Base-by-base conservation (phyloP, 805 yeast species). In the Debaryomyces tyrocola region DNA sequence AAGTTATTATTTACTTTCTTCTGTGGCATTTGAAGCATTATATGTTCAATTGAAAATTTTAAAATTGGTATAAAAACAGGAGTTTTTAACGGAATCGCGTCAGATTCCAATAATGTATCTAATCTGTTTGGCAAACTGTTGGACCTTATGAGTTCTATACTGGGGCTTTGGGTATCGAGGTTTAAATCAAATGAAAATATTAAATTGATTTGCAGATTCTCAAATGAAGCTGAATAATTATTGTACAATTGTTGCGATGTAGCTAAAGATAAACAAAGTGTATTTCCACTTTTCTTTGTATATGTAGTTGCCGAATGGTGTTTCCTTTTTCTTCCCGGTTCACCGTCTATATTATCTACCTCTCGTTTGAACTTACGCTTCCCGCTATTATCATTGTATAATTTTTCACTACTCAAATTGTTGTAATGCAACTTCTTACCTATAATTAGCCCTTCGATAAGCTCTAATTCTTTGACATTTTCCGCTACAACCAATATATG, bases 401-500 rank as follows among this genome's bases (percentile, higher is more conserved):
- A 63, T 15, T 84, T 78, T 0, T 82, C 73, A 12, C 89, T 88
- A 20, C 90, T 80, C 54, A 84, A 78, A 53, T 96, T 78, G 49
- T 76, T 77, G 57, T 86, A 85, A 50, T 77, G 75, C 33, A 88
- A 64, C 33, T 71, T 70, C 56, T 87, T 82, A 2, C 96, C 97
- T n/a, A 86, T 70, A 11, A 90, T 58, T 38, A 85, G 73, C 0
- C 91, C 87, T 62, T 90, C 97, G 6, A 90, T 73, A 39, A 90
- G 67, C 58, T 90, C 95, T 50, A 87, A 61, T 57, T 87, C 94
- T 57, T 85, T 83, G 18, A 84, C 74, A 55, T 74, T 78, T 33
- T 78, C 75, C 0, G 90, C 85, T 3, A 83, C 77, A 9, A 87
- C 70, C 44, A 73, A 52, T 48, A 65, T 33, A 48, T 63, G 52